Evolutionary conservation across 1,284 basidiomycete genomes (phyloP).

Genomic region (Calocybe gambosa): DNA sequence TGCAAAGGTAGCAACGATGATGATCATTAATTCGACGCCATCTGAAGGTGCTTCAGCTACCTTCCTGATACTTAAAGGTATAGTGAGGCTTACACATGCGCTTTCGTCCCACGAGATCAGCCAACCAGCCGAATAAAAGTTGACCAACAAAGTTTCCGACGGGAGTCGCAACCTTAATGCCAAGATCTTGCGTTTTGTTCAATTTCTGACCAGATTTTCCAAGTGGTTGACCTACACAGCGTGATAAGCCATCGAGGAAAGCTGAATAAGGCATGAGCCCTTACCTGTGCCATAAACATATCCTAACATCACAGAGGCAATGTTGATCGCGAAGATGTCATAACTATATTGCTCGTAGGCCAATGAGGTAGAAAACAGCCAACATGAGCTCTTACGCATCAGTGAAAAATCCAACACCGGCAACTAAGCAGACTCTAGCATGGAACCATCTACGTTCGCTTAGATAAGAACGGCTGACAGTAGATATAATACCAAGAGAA

Average conservation of each 20-base stretch:
- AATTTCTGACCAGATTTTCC: conserved; percentile 28
- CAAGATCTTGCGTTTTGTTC: conserved; percentile 59
- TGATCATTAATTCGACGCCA: conserved; percentile 68
- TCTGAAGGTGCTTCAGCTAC: conserved; percentile 40
- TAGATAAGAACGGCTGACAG: not conserved
- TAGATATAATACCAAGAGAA: conserved; percentile 7
- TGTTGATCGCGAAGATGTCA: conserved; percentile 73
- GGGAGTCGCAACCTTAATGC: conserved; percentile 73
- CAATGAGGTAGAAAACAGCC: not conserved
- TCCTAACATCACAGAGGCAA: conserved; percentile 71
- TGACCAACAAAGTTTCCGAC: conserved; percentile 62
- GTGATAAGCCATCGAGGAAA: not conserved
- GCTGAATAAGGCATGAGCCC: conserved; percentile 18
- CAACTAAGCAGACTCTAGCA: conserved; percentile 65
- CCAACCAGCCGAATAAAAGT: conserved; percentile 66
- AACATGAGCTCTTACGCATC: conserved; percentile 54
- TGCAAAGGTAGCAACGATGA: conserved; percentile 58
- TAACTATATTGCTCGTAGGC: conserved; percentile 34
- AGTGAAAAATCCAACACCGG: conserved; percentile 80
- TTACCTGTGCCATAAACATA: conserved; percentile 57
- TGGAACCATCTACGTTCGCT: conserved; percentile 50
- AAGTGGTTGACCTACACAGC: conserved; percentile 17
- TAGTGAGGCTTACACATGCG: conserved; percentile 51
- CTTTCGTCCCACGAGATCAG: conserved; percentile 68
- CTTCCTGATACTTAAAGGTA: not conserved